phyloP scores from a whole-genome alignment of 1,284 basidiomycete species.

The Xerocomus nothofagi region DNA sequence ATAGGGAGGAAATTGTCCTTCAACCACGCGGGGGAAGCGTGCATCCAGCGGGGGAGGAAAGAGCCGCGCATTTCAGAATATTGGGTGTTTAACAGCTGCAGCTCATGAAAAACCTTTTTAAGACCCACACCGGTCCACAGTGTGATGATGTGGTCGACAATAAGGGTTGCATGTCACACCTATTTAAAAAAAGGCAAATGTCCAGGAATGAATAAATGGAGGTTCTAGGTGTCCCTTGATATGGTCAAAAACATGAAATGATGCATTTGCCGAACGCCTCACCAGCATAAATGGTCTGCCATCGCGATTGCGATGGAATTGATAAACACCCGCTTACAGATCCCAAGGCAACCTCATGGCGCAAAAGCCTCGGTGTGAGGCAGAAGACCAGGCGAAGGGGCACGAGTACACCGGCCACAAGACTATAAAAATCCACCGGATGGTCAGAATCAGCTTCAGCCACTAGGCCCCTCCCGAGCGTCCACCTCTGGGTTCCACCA shows the following conservation, averaged over 20 bases:
- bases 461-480: slow-evolving; percentile 6
- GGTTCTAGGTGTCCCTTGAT: slow-evolving; percentile 30
- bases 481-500: slow-evolving; percentile 7
- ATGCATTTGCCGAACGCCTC: slow-evolving; percentile 28
- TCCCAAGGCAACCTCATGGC: slow-evolving; percentile 53
- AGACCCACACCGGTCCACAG: slow-evolving; percentile 7
- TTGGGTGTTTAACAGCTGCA: slow-evolving; percentile 7
- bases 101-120: slow-evolving; percentile 9
- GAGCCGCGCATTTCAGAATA: slow-evolving; percentile 12
- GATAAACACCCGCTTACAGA: slow-evolving; percentile 26
- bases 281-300: slow-evolving; percentile 21
- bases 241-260: slow-evolving; percentile 30
- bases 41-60: slow-evolving; percentile 11
- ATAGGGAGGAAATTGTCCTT: slow-evolving; percentile 23
- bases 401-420: slow-evolving; percentile 19
- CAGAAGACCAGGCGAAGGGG: slow-evolving; percentile 21
- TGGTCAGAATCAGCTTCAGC: slow-evolving; percentile 18
- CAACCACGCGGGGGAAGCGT: slow-evolving; percentile 12
- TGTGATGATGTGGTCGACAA: slow-evolving; percentile 13
- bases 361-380: slow-evolving; percentile 85
- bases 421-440: slow-evolving; percentile 28
- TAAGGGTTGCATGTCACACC: slow-evolving; percentile 24
- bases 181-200: slow-evolving; percentile 20
- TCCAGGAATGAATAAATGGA: slow-evolving; percentile 29
- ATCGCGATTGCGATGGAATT: slow-evolving; percentile 29